Base-by-base conservation (phyloP, 805 yeast genomes). In the Kodamaea sagamina region DNA sequence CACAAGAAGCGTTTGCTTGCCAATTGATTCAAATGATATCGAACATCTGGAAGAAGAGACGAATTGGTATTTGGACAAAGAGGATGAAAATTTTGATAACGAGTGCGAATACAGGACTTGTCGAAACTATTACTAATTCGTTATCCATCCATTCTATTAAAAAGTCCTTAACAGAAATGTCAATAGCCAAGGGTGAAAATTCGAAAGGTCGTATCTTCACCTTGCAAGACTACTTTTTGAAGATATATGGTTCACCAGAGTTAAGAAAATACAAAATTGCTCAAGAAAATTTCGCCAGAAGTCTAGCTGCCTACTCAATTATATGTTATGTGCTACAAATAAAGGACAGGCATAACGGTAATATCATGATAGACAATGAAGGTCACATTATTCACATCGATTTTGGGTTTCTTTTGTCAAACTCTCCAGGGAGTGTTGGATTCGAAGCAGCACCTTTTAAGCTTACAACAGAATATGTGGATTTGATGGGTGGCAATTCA, bases 371-470 rank as follows among this genome's bases (percentile, higher is more conserved):
- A 29, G 99, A 93, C 58, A 82, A 84, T 46, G 96, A 92, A 47
- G 99, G 99, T 0, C 99, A 93, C 59, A 85, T 93, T 9, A 82
- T 92, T 36, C 95, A 88, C 62, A 93, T 93, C 53, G 99, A 93
- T 65, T 93, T 93, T 68, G 99, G 99, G 0, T 92, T 89, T 62
- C 65, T 92, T 60, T 71, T 92, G 2, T 88, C 97, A 0, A 92
- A 93, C 58, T 84, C 97, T 0, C 99, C 99, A 0, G 99, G 99
- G 3, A 85, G 96, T 38, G 89, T 93, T 43, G 97, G 97, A 0
- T 90, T 93, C 61, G 99, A 93, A 59, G 95, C 97, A 1, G 97
- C 98, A 1, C 97, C 99, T 1, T 93, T 93, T 73, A 93, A 93
- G 61, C 71, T 93, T 12, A 89, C 98, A 0, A 73, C 74, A 46